Conservation (phyloP, 306 rosid species). For the Mimosa bimucronata region DNA sequence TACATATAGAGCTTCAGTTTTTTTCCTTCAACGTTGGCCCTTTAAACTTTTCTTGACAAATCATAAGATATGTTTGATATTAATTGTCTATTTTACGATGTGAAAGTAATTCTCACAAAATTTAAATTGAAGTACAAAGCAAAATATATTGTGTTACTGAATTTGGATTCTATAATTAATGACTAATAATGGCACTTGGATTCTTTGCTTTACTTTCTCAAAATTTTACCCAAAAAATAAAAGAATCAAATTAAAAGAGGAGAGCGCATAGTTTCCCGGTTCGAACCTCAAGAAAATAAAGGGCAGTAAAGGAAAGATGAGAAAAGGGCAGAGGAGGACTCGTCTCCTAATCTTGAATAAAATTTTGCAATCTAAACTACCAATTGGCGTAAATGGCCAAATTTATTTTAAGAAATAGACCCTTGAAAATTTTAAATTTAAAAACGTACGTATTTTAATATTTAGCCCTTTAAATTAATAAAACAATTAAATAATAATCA, state of each 20-base stretch:
- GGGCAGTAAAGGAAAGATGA: neutral
- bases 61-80: too few relatives aligned
- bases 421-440: neutral
- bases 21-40: too few relatives aligned
- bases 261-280: neutral
- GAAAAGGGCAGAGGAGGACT: neutral
- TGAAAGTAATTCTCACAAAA: too few relatives aligned
- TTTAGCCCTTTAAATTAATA: too few relatives aligned
- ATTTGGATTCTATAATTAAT: neutral
- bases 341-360: neutral
- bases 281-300: neutral
- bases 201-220: neutral
- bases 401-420: neutral
- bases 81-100: too few relatives aligned
- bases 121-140: too few relatives aligned
- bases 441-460: too few relatives aligned
- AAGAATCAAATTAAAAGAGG: neutral
- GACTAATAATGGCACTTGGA: neutral
- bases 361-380: neutral
- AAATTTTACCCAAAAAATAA: neutral
- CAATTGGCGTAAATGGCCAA: neutral
- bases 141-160: neutral
- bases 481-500: too few relatives aligned
- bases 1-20: too few relatives aligned
- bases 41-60: too few relatives aligned